Evolutionary conservation across 169 alveolate species (phyloP), one percentile per base, ranked within the genome.

Genomic region (Pseudocohnilembus persalinus): DNA sequence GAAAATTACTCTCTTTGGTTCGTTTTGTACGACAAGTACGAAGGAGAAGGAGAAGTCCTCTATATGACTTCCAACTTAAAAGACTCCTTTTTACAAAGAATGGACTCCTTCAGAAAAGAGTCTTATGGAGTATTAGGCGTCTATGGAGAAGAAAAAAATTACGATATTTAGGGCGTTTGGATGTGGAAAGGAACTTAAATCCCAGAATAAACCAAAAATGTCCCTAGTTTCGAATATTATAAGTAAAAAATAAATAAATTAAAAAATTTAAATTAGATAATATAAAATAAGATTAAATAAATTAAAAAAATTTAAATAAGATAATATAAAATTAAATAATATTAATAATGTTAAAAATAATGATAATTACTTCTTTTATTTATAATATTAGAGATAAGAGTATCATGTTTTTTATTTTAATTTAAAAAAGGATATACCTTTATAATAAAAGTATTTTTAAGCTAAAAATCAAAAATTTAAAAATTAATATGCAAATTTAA

Each of bases 151-250:
- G 98, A 90, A 74, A 97, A 97, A 65, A 80, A 93, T 85, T 96
- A 95, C 82, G 99, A 98, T 81, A 96, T 98, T 74, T 96, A 91
- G 88, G 99, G 99, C 25, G 99, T 98, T 16, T 98, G 99, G 99
- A 84, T 98, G 89, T 96, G 97, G 95, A 96, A 98, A 93, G 99
- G 99, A 63, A 89, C 83, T 20, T 99, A 95, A 28, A 90, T 97
- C 31, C 99, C 99, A 16, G 90, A 90, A 81, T 94, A 92, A 89
- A 93, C 98, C 98, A 90, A 92, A 81, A 99, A 98, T 29, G 99
- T 98, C 89, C 99, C 99, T 6, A 97, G 99, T 6, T 99, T 93
- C 91, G 99, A 98, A 89, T 98, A 96, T 93, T 95, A 97, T 79
- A 88, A 97, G 33, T 95, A 95, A 87, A 95, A 82, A 49, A 93